phyloP scores from a whole-genome alignment of 2,329 filamentous ascomycete genomes.

The Aspergillus ruber region DNA sequence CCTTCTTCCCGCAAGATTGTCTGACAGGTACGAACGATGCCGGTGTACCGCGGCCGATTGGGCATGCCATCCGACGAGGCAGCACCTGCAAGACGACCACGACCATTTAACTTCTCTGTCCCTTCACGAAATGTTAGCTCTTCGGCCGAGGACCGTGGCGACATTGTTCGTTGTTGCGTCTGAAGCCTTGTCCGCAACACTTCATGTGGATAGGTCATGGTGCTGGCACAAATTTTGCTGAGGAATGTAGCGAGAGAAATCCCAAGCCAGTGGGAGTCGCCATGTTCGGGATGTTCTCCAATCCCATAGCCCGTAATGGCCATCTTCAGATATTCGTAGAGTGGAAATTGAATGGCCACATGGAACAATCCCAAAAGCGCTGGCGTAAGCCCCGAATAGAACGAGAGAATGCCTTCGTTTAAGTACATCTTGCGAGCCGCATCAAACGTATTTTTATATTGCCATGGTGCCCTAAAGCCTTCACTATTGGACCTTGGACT shows the following conservation, averaged over 20 bases:
- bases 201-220: constrained; percentile 94
- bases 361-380: constrained; percentile 88
- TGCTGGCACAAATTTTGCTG: constrained; percentile 90
- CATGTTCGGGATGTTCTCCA: constrained; percentile 59
- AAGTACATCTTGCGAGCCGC: constrained; percentile 94
- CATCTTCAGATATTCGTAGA: constrained; percentile 89
- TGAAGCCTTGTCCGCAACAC: constrained; percentile 89
- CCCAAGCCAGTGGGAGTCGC: constrained; percentile 69
- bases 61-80: constrained; percentile 54
- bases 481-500: constrained; percentile 50
- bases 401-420: constrained; percentile 78
- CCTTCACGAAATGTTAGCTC: constrained; percentile 45
- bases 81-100: constrained; percentile 36
- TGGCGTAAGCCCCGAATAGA: constrained; percentile 91
- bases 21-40: constrained; percentile 72
- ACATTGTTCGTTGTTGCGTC: constrained; percentile 70
- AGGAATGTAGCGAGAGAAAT: constrained; percentile 84
- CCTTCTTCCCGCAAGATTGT: constrained; percentile 87
- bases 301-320: constrained; percentile 85
- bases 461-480: constrained; percentile 58
- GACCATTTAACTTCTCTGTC: constrained; percentile 36
- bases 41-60: constrained; percentile 58
- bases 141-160: constrained; percentile 40
- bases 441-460: constrained; percentile 84
- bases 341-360: constrained; percentile 93